phyloP scores from a whole-genome alignment of 176 grass and related monocot species.

The barley (Hordeum vulgare) region MorexV3_pseudomolecules_assembly NC_058518.1:391052469-391052968 shows the following conservation, averaged over 20 bases:
- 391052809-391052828: constrained; percentile 94
- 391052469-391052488: constrained; percentile 19
- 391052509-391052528: constrained; percentile 32
- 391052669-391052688: constrained; percentile 80
- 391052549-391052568: constrained; percentile 57
- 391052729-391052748: constrained; percentile 39
- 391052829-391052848: constrained; percentile 93
- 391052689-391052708: constrained; percentile 75
- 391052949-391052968: constrained; percentile 94
- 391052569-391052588: constrained; percentile 84
- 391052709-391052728: constrained; percentile 74
- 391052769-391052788: constrained; percentile 71
- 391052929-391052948: constrained; percentile 91
- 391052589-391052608: constrained; percentile 74
- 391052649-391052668: constrained; percentile 71
- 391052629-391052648: constrained; percentile 42
- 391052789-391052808: constrained; percentile 72
- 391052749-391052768: constrained; percentile 59
- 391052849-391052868: constrained; percentile 94
- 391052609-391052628: constrained; percentile 71
- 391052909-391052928: constrained; percentile 95
- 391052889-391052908: constrained; percentile 99
- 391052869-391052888: constrained; percentile 95
- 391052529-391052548: constrained; percentile 37
- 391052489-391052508: constrained; percentile 44